Conservation (phyloP, 345 rosid genomes). For the Erysimum cheiranthoides region DNA sequence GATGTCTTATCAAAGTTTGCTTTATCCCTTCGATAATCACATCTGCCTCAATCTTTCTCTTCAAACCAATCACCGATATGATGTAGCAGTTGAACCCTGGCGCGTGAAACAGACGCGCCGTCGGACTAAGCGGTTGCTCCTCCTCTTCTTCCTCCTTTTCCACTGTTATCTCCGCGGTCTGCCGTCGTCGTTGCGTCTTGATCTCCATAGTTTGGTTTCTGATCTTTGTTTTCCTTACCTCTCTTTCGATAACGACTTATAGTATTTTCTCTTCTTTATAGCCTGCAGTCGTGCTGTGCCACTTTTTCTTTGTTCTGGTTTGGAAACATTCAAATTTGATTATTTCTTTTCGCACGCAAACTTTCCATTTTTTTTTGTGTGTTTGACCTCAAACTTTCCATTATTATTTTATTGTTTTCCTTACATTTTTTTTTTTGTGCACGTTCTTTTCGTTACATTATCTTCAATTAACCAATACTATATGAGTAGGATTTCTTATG, state of each 20-base stretch:
- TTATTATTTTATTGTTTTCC: background rate
- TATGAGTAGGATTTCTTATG: background rate
- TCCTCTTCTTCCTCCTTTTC: slow-evolving; percentile 22
- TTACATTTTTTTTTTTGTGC: background rate
- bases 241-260: background rate
- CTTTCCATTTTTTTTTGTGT: background rate
- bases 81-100: slow-evolving; percentile 57
- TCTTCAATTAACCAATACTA: background rate
- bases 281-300: too few relatives aligned
- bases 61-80: slow-evolving; percentile 58
- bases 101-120: slow-evolving; percentile 60
- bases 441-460: background rate
- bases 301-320: too few relatives aligned
- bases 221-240: background rate
- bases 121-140: slow-evolving; percentile 60
- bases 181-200: slow-evolving; percentile 2
- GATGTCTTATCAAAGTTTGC: slow-evolving; percentile 67
- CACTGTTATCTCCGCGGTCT: background rate
- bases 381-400: background rate
- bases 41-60: slow-evolving; percentile 48
- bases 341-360: background rate
- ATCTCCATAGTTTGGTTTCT: slow-evolving; percentile 33
- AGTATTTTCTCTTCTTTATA: background rate
- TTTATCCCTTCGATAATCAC: slow-evolving; percentile 55
- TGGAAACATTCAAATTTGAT: background rate